Evolutionary conservation across 345 rosid genomes (phyloP), one percentile per base, ranked within the genome.

Genomic region (Boechera divaricarpa): DNA sequence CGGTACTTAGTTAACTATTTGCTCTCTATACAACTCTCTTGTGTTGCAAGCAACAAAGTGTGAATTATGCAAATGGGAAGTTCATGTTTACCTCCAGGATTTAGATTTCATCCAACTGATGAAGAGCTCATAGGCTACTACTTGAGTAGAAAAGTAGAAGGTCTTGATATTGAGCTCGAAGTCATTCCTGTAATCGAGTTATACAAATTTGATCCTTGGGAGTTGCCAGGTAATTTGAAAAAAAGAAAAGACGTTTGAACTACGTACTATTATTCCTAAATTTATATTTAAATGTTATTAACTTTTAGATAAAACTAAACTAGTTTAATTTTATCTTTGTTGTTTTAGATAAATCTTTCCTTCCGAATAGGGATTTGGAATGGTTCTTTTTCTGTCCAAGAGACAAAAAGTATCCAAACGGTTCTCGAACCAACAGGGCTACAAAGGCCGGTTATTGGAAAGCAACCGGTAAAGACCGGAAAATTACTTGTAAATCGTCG

Each of bases 191-290:
- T 85, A 13, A 70, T 94, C 35, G 91, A 94, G 70, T 80, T 94
- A 77, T 94, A 90, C 89, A 91, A 89, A 83, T 90, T 89, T 63
- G 97, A 94, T 82, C 97, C 97, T 7, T 94, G 97, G 97, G 97
- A 94, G 63, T 80, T 92, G 55, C 98, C 97, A 85, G 97, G 97
- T 90, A 55, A 6, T 15, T 69, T 0, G 0, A 13, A 6, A 4
- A 21, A 6, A 45, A 32, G 24, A 58, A 32, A 47, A 3, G 8
- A 11, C 6, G 29, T 39, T 53, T 39, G 21, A n/a, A 18, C 18
- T 41, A 57, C 24, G 24, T 21, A 21, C n/a, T 56, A 75, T 13
- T 9, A 47, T 16, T 66, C 32, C 24, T 6, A 31, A 26, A 41
- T 4, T 10, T 31, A 29, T 18, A 12, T 12, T 24, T 18, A 1